Base-by-base conservation (phyloP, 257 asterid genomes). In the Capsicum chinense region DNA sequence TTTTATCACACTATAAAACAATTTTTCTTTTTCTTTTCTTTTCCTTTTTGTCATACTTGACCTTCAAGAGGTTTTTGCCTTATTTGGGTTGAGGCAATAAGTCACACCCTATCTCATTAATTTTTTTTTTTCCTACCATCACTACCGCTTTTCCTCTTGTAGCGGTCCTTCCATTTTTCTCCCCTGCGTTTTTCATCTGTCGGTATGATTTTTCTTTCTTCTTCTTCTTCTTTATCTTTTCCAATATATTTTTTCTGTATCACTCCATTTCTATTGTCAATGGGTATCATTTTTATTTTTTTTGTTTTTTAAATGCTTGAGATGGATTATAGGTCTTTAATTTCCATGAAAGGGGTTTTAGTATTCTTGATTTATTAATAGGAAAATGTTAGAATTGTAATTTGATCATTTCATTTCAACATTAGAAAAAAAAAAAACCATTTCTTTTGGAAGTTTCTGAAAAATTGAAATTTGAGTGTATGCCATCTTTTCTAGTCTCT, bases 171-270 rank as follows among this genome's bases (percentile, higher is more conserved):
- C n/a, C 19, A 48, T 48, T 71, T 15, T 9, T 11, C 56, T 69
- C 13, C 78, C 47, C n/a, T 74, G 58, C 37, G 80, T 1, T 47
- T 47, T n/a, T 73, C 58, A 71, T 71, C 58, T 47, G 39, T 73
- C n/a, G 80, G 80, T 73, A 21, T 19, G 56, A 73, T 71, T 71
- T 47, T 71, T 47, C 56, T 39, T 39, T 12, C 37, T 64, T 64
- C 9, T 26, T 64, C 9, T 26, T 26, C 26, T 26, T 26, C 33
- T 26, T 26, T 26, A 26, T 26, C 2, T 26, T 26, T 26, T 26
- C 33, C 33, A 26, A 26, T 26, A 26, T 26, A 26, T 26, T 26
- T 26, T 26, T 26, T 26, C 33, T 26, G 33, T 26, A 26, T 26
- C 33, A 26, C 33, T 26, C 33, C 33, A 26, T 26, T 26, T 26